Base-by-base conservation (phyloP, 805 yeast species). In the Candida pseudofarinosa region DNA sequence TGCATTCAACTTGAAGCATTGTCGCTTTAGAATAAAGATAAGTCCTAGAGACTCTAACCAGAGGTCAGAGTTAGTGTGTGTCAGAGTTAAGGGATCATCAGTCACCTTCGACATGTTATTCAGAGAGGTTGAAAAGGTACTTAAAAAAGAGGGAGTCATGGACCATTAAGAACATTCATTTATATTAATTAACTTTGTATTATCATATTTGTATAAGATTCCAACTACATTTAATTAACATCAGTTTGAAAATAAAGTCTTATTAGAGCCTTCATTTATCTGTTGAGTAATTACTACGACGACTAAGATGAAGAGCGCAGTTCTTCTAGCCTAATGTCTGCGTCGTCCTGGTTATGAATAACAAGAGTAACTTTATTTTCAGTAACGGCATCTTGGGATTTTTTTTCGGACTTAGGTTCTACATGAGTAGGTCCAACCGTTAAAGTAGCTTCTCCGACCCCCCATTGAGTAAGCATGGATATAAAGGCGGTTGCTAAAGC, bases 381-480 rank as follows among this genome's bases (percentile, higher is more conserved):
- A 46, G 19, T 19, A 6, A 16, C 7, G 13, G 19, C 31, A 16
- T 36, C 31, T 12, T 36, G 32, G n/a, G n/a, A n/a, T n/a, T n/a
- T n/a, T n/a, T n/a, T n/a, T n/a, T n/a, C n/a, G n/a, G n/a, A n/a
- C 13, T 37, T 43, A 3, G 45, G 38, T 8, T 55, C 49, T 36
- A 64, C 46, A 44, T 35, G 59, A 5, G 80, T 74, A 19, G 82
- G 82, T 14, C 82, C 82, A 37, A 72, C 65, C 19, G 82, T 76
- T 41, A 69, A 73, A 13, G 81, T 76, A 46, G 62, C 63, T 54
- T 69, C 77, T 40, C 81, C 81, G 39, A 67, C 56, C 17, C 80
- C 80, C 87, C 87, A 81, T 59, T 79, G 81, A n/a, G 84, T 77
- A 63, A 77, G 65, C 81, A 81, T 79, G 15, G 83, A 70, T 41